Conservation (phyloP, 345 rosid species). For the Anacardium occidentale region DNA sequence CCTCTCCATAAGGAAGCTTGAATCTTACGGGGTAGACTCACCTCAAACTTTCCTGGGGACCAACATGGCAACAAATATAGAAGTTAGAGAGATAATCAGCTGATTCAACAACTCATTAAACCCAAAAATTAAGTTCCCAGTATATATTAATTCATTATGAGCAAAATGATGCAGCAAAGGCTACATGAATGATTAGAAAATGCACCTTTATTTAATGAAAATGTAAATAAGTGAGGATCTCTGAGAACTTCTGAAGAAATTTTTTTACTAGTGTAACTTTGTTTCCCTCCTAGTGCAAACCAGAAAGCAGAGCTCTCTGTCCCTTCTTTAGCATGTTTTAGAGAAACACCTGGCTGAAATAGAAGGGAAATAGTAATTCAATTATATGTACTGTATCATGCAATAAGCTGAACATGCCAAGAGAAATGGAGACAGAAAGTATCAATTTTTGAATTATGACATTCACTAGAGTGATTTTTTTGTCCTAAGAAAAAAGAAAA, state of each 20-base stretch:
- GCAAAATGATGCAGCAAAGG: conserved; percentile 10
- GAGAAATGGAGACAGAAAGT: not conserved
- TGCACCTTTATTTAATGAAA: conserved; percentile 67
- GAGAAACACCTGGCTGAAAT: conserved; percentile 77
- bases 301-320: conserved; percentile 95
- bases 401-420: not conserved
- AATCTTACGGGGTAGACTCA: conserved; percentile 38
- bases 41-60: conserved; percentile 87
- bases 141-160: not conserved
- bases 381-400: not conserved
- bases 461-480: not conserved
- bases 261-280: conserved; percentile 75
- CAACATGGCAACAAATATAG: conserved; percentile 32
- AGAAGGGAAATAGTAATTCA: conserved; percentile 25
- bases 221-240: conserved; percentile 86
- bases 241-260: conserved; percentile 57
- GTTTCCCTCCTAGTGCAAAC: conserved; percentile 98
- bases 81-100: conserved; percentile 35
- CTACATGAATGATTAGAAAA: conserved; percentile 17
- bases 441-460: not conserved
- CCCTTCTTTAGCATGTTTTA: conserved; percentile 96
- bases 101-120: conserved; percentile 20
- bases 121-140: not conserved
- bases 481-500: not conserved
- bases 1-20: conserved; percentile 15